phyloP scores from a whole-genome alignment of 495 filamentous ascomycete genomes.

The Alectoria sarmentosa region DNA sequence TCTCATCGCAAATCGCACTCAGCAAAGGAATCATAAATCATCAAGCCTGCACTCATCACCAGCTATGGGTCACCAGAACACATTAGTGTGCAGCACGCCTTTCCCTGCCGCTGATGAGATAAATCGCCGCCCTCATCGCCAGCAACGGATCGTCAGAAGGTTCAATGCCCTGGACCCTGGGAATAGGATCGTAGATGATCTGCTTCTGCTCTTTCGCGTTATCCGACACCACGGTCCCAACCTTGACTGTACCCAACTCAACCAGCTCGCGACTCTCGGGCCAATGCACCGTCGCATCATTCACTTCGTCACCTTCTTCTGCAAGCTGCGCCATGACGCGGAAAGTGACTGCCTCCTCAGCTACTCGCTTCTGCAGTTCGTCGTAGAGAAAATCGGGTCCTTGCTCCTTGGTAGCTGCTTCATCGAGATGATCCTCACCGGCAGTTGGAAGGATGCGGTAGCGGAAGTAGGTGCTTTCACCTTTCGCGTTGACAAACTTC shows the following conservation, averaged over 20 bases:
- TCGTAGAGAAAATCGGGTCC: slow-evolving; percentile 37
- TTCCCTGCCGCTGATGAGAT: slow-evolving; percentile 47
- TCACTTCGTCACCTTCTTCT: slow-evolving; percentile 40
- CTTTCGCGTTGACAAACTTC: slow-evolving; percentile 38
- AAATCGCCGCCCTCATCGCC: slow-evolving; percentile 43
- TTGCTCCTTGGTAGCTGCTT: slow-evolving; percentile 30
- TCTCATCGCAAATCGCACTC: too few species aligned
- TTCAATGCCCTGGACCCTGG: slow-evolving; percentile 45
- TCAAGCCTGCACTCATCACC: too few species aligned
- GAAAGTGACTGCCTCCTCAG: slow-evolving; percentile 34
- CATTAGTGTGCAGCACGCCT: slow-evolving; percentile 7
- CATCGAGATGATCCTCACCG: slow-evolving; percentile 34
- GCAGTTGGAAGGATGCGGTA: slow-evolving; percentile 39
- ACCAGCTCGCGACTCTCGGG: slow-evolving; percentile 41
- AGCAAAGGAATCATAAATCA: too few species aligned
- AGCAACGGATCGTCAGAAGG: slow-evolving; percentile 45
- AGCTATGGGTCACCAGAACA: not conserved
- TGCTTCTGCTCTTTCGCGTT: slow-evolving; percentile 40
- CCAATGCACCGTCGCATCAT: slow-evolving; percentile 47
- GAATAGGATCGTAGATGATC: slow-evolving; percentile 50
- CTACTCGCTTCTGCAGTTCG: slow-evolving; percentile 33
- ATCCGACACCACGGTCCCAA: slow-evolving; percentile 35
- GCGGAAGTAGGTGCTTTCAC: slow-evolving; percentile 39
- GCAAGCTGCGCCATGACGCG: slow-evolving; percentile 44
- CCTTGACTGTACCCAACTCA: slow-evolving; percentile 40